Conservation (phyloP, 2,329 filamentous ascomycete genomes). For the Venturia effusa region DNA sequence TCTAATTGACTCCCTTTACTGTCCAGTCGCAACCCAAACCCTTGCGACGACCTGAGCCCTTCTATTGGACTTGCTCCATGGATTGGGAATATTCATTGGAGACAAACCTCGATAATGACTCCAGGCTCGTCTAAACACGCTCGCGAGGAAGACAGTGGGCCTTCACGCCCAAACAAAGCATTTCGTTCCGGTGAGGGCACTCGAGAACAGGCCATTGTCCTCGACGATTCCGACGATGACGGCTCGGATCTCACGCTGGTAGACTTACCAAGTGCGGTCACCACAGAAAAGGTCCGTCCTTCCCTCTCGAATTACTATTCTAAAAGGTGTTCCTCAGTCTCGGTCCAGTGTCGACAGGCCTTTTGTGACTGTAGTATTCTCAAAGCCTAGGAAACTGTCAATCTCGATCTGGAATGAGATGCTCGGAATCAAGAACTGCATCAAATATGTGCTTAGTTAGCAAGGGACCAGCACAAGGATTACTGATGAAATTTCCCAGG, state of each 20-base stretch:
- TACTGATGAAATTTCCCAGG: neutral
- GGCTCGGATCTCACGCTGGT: neutral
- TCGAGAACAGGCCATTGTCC: neutral
- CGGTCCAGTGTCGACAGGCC: too few relatives aligned
- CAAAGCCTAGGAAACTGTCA: too few relatives aligned
- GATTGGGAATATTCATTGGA: neutral
- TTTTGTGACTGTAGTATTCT: too few relatives aligned
- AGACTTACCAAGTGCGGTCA: neutral
- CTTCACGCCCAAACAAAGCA: neutral
- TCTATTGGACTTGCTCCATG: neutral
- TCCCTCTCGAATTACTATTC: too few relatives aligned
- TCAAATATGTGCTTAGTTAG: too few relatives aligned
- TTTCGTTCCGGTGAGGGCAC: neutral
- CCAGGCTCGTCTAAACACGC: neutral
- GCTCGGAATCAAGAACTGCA: too few relatives aligned
- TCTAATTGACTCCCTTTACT: neutral
- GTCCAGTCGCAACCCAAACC: neutral
- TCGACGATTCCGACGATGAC: neutral
- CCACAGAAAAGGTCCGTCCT: neutral
- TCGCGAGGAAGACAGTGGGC: neutral
- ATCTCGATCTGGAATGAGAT: too few relatives aligned
- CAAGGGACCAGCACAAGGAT: too few relatives aligned
- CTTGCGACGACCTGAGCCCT: neutral
- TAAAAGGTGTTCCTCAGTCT: too few relatives aligned
- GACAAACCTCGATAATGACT: neutral